phyloP scores from a whole-genome alignment of 345 rosid genomes.

The Luvunga scandens region DNA sequence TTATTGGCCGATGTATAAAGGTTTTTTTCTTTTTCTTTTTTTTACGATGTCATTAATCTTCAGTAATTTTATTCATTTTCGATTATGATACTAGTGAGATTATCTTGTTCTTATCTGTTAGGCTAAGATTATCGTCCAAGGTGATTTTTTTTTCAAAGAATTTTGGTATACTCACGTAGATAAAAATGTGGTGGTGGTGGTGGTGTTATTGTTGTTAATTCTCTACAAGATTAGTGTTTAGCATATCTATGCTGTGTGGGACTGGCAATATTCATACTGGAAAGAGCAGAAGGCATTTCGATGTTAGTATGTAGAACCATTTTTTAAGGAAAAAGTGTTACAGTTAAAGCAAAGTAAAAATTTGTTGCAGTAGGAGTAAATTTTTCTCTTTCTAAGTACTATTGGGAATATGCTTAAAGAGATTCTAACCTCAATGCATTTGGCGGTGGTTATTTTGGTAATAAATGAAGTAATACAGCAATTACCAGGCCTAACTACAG shows the following conservation, averaged over 20 bases:
- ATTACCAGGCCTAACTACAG: not conserved
- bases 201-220: too few species aligned
- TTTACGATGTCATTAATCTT: not conserved
- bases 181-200: not conserved
- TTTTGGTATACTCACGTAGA: not conserved
- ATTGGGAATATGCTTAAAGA: not conserved
- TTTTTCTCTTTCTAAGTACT: not conserved
- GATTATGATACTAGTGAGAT: not conserved
- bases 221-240: too few species aligned
- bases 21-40: not conserved
- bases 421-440: not conserved
- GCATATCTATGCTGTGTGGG: too few species aligned
- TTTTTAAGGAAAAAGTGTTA: not conserved
- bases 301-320: too few species aligned
- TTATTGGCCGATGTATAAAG: not conserved
- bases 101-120: not conserved
- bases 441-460: not conserved
- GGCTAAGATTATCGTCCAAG: not conserved
- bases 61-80: not conserved
- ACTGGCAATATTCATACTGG: too few species aligned
- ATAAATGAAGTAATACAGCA: not conserved
- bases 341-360: not conserved
- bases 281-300: too few species aligned
- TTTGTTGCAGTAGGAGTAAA: not conserved
- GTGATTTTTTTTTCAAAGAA: not conserved